Conservation (phyloP, 2,329 filamentous ascomycete species). For the Mollisiaceae sp. region DNA sequence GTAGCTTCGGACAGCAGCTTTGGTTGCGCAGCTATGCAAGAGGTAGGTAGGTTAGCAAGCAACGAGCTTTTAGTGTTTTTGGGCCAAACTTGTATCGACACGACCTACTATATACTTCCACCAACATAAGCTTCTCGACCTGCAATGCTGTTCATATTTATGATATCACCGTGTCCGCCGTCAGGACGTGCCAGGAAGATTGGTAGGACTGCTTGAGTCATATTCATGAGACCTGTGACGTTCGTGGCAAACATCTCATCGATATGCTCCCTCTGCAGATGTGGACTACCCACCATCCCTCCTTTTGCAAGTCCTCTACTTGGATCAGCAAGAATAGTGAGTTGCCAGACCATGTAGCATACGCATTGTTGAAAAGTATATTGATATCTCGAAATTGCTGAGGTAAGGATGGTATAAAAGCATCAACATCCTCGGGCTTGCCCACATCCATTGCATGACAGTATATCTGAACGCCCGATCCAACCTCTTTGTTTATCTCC, state of each 20-base stretch:
- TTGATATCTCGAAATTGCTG: conserved; percentile 84
- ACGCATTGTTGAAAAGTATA: conserved; percentile 96
- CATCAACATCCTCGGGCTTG: conserved; percentile 72
- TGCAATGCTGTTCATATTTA: conserved; percentile 94
- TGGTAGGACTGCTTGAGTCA: conserved; percentile 89
- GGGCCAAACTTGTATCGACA: not conserved
- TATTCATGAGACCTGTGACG: conserved; percentile 91
- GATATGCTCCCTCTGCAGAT: conserved; percentile 85
- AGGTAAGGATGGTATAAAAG: conserved; percentile 75
- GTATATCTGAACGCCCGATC: conserved; percentile 78
- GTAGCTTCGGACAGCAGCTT: conserved; percentile 85
- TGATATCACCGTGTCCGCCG: conserved; percentile 86
- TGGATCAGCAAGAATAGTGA: not conserved
- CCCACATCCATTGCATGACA: conserved; percentile 87
- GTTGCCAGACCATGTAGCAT: conserved; percentile 45
- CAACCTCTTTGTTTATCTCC: conserved; percentile 77
- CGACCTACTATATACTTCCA: conserved; percentile 73
- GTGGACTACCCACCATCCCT: conserved; percentile 76
- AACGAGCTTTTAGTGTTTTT: not conserved
- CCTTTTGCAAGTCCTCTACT: conserved; percentile 84
- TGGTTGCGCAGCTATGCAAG: conserved; percentile 73
- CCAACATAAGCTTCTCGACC: conserved; percentile 84
- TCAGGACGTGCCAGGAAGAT: conserved; percentile 74
- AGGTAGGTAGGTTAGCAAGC: not conserved
- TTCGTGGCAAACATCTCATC: conserved; percentile 90